Evolutionary conservation across 2,329 filamentous ascomycete genomes (phyloP).

Genomic region (Fusarium napiforme): DNA sequence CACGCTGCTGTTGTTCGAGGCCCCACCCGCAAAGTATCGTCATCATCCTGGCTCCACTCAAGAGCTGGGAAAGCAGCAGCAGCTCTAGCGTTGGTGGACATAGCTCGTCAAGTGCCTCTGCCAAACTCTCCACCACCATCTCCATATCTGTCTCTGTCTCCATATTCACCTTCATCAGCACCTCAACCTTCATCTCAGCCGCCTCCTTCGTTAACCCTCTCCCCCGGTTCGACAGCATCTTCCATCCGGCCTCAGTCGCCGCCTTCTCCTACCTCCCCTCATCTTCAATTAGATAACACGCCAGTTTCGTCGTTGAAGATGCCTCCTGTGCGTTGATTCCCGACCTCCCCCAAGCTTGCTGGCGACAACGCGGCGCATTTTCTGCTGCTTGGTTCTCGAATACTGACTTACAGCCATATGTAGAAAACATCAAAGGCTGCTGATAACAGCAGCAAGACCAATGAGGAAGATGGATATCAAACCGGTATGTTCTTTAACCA

Average conservation of each 20-base stretch:
- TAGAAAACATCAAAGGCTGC: slow-evolving; percentile 42
- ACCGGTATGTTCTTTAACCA: slow-evolving; percentile 51
- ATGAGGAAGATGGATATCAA: slow-evolving; percentile 52
- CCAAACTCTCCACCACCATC: slow-evolving; percentile 56
- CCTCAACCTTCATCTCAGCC: slow-evolving; percentile 44
- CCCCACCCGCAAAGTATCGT: slow-evolving; percentile 43
- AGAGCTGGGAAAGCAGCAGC: slow-evolving; percentile 28
- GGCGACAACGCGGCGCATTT: slow-evolving; percentile 27
- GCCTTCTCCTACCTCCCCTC: slow-evolving; percentile 41
- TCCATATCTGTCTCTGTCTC: slow-evolving; percentile 49
- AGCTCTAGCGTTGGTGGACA: slow-evolving; percentile 44
- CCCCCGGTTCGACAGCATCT: slow-evolving; percentile 48
- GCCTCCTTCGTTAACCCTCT: slow-evolving; percentile 46
- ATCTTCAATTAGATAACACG: slow-evolving; percentile 40
- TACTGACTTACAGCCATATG: slow-evolving; percentile 28
- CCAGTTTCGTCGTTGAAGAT: slow-evolving; percentile 57
- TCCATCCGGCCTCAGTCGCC: slow-evolving; percentile 47
- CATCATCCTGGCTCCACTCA: slow-evolving; percentile 50
- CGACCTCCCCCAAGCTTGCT: slow-evolving; percentile 30
- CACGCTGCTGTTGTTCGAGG: slow-evolving; percentile 21
- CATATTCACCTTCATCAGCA: slow-evolving; percentile 41
- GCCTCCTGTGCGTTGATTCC: slow-evolving; percentile 63
- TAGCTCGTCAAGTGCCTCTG: slow-evolving; percentile 54
- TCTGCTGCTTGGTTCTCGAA: slow-evolving; percentile 22
- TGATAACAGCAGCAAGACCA: slow-evolving; percentile 45